These are phyloP conservation scores for Trametes sanguinea DNA, from an alignment of 768 basidiomycete genomes.

Conservation along the genomic window DNA sequence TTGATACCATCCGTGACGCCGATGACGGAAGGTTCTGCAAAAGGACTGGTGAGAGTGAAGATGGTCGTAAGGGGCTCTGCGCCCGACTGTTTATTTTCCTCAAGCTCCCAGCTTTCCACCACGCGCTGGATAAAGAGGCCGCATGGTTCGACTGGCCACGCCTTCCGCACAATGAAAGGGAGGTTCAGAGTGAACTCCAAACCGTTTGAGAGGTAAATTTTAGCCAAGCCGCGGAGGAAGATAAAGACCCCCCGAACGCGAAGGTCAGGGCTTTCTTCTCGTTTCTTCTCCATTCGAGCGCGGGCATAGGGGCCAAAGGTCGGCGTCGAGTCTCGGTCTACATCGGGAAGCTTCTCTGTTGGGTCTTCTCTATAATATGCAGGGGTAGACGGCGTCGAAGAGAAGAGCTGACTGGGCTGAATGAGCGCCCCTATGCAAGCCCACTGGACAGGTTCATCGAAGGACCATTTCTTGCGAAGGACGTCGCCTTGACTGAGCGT, in stretches of 20 bases:
- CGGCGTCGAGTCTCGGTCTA: slow-evolving; percentile 31
- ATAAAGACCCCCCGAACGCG: slow-evolving; percentile 68
- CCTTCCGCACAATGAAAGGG: slow-evolving; percentile 77
- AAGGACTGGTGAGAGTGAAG: slow-evolving; percentile 76
- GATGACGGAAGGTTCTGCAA: slow-evolving; percentile 71
- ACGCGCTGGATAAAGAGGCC: slow-evolving; percentile 80
- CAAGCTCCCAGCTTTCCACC: slow-evolving; percentile 64
- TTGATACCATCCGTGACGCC: slow-evolving; percentile 66
- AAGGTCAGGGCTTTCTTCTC: slow-evolving; percentile 40
- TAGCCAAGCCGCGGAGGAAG: slow-evolving; percentile 74
- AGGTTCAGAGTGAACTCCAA: slow-evolving; percentile 75
- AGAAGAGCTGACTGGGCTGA: slow-evolving; percentile 42
- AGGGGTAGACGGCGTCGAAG: slow-evolving; percentile 30
- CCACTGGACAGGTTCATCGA: slow-evolving; percentile 73
- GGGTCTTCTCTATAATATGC: slow-evolving; percentile 33
- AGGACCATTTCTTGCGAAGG: slow-evolving; percentile 74
- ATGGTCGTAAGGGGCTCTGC: slow-evolving; percentile 76
- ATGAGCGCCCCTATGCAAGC: slow-evolving; percentile 79
- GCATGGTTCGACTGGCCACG: slow-evolving; percentile 78
- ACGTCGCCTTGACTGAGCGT: slow-evolving; percentile 67
- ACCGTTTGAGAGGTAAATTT: slow-evolving; percentile 71
- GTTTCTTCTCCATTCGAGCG: slow-evolving; percentile 36
- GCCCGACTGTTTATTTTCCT: slow-evolving; percentile 65
- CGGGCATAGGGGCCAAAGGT: slow-evolving; percentile 46
- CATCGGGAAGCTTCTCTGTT: slow-evolving; percentile 29